A percentile compares a stretch with the other conserved stretches of the same genome.
These are phyloP conservation scores for Linum trigynum DNA, from an alignment of 345 rosid genomes.

Conservation along the genomic window DNA sequence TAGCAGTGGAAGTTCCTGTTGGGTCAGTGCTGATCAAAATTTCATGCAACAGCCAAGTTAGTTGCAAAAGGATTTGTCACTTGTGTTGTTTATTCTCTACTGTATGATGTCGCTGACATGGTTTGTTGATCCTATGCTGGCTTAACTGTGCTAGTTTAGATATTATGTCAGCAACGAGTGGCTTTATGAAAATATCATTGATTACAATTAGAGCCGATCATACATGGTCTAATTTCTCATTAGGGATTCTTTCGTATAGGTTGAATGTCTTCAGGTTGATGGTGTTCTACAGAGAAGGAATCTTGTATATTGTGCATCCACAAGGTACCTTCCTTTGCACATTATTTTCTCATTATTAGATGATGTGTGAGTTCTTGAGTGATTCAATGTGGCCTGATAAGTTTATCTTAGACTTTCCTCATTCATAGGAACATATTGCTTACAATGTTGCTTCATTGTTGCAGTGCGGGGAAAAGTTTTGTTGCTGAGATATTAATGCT, in stretches of 20 bases:
- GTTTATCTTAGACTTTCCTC: constrained; percentile 5
- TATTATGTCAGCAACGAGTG: neutral
- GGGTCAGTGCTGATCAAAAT: neutral
- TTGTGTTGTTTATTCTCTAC: neutral
- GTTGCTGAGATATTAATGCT: constrained; percentile 97
- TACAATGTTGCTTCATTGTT: constrained; percentile 12
- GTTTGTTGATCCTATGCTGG: neutral
- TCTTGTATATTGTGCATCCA: constrained; percentile 95
- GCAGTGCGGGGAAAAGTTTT: constrained; percentile 97
- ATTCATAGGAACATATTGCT: constrained; percentile 2
- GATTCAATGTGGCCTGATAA: constrained; percentile 8
- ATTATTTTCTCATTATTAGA: neutral
- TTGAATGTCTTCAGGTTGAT: constrained; percentile 93
- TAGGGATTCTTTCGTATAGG: constrained; percentile 33
- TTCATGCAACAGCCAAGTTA: neutral
- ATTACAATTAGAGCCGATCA: neutral
- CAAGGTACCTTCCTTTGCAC: constrained; percentile 49
- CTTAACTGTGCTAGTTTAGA: neutral
- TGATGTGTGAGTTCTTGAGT: neutral
- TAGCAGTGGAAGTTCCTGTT: neutral
- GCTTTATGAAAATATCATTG: neutral
- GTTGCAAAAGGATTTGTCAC: neutral
- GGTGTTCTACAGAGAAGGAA: constrained; percentile 84
- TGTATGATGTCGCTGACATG: neutral
- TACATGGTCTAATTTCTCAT: neutral